Evolutionary conservation across 1,139 yeast species (phyloP), one percentile per base, ranked within the genome.

Genomic region (Candida neerlandica): DNA sequence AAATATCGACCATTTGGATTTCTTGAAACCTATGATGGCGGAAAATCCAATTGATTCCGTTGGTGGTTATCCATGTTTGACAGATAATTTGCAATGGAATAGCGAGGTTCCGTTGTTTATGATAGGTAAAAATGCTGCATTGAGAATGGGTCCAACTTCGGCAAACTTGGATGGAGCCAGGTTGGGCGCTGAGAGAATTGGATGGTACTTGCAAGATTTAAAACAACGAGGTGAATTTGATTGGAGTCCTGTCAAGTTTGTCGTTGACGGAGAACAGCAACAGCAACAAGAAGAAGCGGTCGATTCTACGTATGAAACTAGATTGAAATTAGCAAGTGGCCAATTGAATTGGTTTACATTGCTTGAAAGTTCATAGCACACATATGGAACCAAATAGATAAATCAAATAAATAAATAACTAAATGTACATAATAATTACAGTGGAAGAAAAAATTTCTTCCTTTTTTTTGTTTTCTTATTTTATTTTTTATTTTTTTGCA

Each of bases 141-240:
- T 77, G 15, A 62, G 69, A 50, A 67, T 75, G 50, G 81, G 81
- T 0, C 81, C 81, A 1, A 71, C 80, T 0, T 70, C 78, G n/a
- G 81, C 81, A 1, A 77, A 77, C 51, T 58, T 77, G 38, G 81
- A 75, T 51, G 81, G 81, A 2, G 80, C 80, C 0, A 58, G 82
- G 32, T 55, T 70, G 11, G 80, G 80, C 2, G 80, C 81, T 0
- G 82, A 77, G 55, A 55, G 81, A 47, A 67, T 75, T 29, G 80
- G 77, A 1, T 73, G 76, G 76, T 62, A 51, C 46, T 51, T 70
- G 16, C 75, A 71, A 50, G 67, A 67, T 15, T 55, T 61, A 47
- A 59, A 59, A 44, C 54, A 64, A 2, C 51, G 49, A 43, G 71
- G 71, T 0, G 49, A 54, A 15, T 61, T 64, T 26, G 63, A 66